These are phyloP conservation scores for Kuraishia borneana DNA, from an alignment of 805 yeast genomes.

Conservation along the genomic window DNA sequence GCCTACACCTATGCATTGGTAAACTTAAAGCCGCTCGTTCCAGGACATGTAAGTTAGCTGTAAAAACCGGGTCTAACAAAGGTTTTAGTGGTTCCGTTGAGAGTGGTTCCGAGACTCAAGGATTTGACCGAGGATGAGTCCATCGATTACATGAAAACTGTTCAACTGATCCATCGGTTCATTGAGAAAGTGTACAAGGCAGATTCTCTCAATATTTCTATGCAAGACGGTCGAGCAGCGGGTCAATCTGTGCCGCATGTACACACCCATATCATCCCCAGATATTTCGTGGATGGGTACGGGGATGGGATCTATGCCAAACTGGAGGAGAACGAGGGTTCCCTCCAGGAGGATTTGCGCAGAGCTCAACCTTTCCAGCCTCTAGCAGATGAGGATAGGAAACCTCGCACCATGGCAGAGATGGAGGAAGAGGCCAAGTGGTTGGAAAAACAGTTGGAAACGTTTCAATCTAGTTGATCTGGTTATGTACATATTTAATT, in stretches of 20 bases:
- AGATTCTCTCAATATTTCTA: conserved; percentile 78
- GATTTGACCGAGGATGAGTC: conserved; percentile 67
- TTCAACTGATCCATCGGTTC: conserved; percentile 61
- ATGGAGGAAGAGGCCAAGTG: conserved; percentile 66
- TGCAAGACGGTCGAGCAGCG: conserved; percentile 94
- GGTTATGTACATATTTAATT: no score
- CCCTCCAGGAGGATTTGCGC: conserved; percentile 24
- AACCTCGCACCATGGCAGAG: conserved; percentile 43
- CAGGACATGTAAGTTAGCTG: conserved; percentile 58
- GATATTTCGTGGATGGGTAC: conserved; percentile 45
- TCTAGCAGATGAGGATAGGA: conserved; percentile 41
- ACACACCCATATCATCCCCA: conserved; percentile 89
- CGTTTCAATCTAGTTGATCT: conserved; percentile 4
- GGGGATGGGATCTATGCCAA: conserved; percentile 69
- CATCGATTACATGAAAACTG: conserved; percentile 63
- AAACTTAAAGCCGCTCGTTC: conserved; percentile 82
- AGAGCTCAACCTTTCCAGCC: conserved; percentile 19
- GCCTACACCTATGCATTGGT: conserved; percentile 78
- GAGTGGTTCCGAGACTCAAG: conserved; percentile 53
- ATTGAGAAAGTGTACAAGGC: conserved; percentile 62
- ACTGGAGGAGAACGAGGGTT: conserved; percentile 47
- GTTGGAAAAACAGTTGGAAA: conserved; percentile 30
- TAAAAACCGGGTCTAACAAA: background rate
- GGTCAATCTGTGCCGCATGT: conserved; percentile 96
- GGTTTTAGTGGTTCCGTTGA: conserved; percentile 69